These are phyloP conservation scores for Alternaria rosae DNA, from an alignment of 2,329 filamentous ascomycete species.

Conservation along the genomic window DNA sequence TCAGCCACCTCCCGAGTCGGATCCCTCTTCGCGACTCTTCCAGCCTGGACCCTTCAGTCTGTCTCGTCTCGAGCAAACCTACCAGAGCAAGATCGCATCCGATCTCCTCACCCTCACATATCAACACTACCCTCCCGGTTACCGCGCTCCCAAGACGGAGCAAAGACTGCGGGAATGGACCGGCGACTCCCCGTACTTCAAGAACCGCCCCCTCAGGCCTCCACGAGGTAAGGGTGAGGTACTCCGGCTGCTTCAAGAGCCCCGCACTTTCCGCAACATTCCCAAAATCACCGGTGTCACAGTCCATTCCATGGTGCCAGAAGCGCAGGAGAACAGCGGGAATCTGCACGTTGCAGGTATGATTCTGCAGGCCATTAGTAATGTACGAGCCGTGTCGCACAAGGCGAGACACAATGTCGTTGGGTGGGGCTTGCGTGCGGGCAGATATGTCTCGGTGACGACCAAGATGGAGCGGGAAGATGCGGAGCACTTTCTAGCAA, in stretches of 20 bases:
- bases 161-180: slow-evolving; percentile 85
- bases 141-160: slow-evolving; percentile 62
- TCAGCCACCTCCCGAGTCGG: slow-evolving; percentile 84
- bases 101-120: slow-evolving; percentile 92
- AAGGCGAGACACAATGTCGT: slow-evolving; percentile 73
- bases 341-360: slow-evolving; percentile 84
- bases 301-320: slow-evolving; percentile 76
- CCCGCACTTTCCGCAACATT: slow-evolving; percentile 80
- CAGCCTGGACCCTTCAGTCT: slow-evolving; percentile 89
- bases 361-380: slow-evolving; percentile 84
- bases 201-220: slow-evolving; percentile 83
- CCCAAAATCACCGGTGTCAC: slow-evolving; percentile 83
- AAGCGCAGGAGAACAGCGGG: slow-evolving; percentile 73
- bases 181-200: slow-evolving; percentile 90
- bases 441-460: slow-evolving; percentile 77
- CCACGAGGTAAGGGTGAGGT: slow-evolving; percentile 79
- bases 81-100: slow-evolving; percentile 81
- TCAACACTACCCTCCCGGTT: slow-evolving; percentile 82
- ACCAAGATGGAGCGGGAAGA: slow-evolving; percentile 78
- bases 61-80: slow-evolving; percentile 88
- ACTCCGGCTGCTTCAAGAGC: slow-evolving; percentile 71
- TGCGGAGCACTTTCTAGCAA: slow-evolving; percentile 90
- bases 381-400: slow-evolving; percentile 74
- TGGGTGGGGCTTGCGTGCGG: slow-evolving; percentile 76
- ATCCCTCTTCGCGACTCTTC: slow-evolving; percentile 87